A percentile compares a stretch with the other conserved stretches of the same genome.
Conservation (phyloP, 1,284 basidiomycete genomes). For the Mycosarcoma mackinlayi region DNA sequence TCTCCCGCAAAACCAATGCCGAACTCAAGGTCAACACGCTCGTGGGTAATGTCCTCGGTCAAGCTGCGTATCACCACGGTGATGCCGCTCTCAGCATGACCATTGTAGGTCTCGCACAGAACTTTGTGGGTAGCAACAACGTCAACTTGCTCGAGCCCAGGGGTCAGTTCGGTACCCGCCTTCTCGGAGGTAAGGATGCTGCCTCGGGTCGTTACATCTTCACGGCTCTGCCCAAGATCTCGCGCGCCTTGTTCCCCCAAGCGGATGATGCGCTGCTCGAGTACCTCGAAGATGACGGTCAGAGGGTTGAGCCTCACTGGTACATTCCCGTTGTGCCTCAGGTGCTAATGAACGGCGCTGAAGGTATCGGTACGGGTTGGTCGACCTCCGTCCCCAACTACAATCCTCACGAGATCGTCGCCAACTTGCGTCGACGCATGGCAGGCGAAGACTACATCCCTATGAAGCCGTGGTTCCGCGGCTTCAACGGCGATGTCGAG, state of each 20-base stretch:
- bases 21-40: conserved; percentile 98
- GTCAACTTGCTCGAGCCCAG: conserved; percentile 88
- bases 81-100: conserved; percentile 87
- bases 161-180: conserved; percentile 91
- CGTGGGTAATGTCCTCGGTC: conserved; percentile 91
- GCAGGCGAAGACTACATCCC: conserved; percentile 82
- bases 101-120: conserved; percentile 93
- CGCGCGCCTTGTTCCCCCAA: conserved; percentile 83
- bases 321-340: conserved; percentile 92
- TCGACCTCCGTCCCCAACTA: conserved; percentile 92
- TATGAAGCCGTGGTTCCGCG: conserved; percentile 98
- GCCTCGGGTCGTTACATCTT: conserved; percentile 97
- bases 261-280: conserved; percentile 86
- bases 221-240: conserved; percentile 83
- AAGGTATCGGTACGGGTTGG: conserved; percentile 99
- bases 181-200: conserved; percentile 73
- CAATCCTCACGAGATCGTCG: conserved; percentile 90
- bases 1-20: conserved; percentile 90
- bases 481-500: conserved; percentile 87
- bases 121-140: conserved; percentile 96
- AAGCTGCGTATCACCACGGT: conserved; percentile 96
- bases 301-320: conserved; percentile 90
- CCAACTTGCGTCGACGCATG: conserved; percentile 88
- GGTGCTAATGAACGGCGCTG: conserved; percentile 91
- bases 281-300: conserved; percentile 87